phyloP scores from a whole-genome alignment of 106 monocot genomes.

The Narthecium ossifragum region DNA sequence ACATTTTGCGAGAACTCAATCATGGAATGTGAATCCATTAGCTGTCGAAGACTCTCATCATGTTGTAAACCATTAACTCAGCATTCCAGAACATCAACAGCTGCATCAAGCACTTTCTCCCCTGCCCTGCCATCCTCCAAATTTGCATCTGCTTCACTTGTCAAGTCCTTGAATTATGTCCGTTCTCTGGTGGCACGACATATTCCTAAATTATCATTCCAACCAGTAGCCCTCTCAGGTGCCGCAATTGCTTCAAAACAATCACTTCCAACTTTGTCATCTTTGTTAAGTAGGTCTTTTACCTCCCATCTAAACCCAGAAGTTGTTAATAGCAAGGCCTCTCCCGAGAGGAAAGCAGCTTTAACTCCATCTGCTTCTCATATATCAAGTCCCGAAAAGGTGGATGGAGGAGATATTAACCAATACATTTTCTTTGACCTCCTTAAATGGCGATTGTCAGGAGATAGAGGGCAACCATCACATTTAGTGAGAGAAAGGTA shows the following conservation, averaged over 20 bases:
- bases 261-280: conserved; percentile 61
- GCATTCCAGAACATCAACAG: conserved; percentile 21
- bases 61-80: conserved; percentile 32
- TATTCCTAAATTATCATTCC: conserved; percentile 79
- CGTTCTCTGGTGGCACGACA: conserved; percentile 83
- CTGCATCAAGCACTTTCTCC: conserved; percentile 18
- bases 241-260: conserved; percentile 44
- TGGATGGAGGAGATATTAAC: conserved; percentile 26
- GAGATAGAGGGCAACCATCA: conserved; percentile 37
- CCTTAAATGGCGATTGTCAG: conserved; percentile 64
- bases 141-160: conserved; percentile 70
- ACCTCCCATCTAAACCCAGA: conserved; percentile 57
- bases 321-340: conserved; percentile 32
- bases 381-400: conserved; percentile 25
- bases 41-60: conserved; percentile 33
- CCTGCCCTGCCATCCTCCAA: conserved; percentile 27
- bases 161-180: conserved; percentile 91
- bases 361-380: conserved; percentile 24
- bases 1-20: conserved; percentile 71
- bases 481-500: conserved; percentile 47
- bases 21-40: conserved; percentile 47
- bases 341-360: conserved; percentile 40
- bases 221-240: conserved; percentile 43
- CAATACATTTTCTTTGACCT: conserved; percentile 66
- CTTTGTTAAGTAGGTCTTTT: conserved; percentile 62